phyloP scores from a whole-genome alignment of 129 eudicot species.

The Rutidosis leptorrhynchoides region DNA sequence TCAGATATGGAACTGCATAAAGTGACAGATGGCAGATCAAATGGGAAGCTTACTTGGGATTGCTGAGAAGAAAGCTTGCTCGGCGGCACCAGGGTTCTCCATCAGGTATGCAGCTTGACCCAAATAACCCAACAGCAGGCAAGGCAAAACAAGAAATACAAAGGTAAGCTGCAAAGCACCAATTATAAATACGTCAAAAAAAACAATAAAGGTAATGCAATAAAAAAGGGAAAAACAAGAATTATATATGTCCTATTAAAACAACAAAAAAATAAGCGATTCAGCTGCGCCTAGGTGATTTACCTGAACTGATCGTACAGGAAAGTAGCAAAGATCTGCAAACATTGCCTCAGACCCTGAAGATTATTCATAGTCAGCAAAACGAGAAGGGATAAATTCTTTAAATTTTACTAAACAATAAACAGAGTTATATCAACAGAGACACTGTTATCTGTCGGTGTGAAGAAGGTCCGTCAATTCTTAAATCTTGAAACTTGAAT shows the following conservation, averaged over 20 bases:
- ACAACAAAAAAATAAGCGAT: slow-evolving; percentile 6
- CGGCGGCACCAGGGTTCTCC: slow-evolving; percentile 61
- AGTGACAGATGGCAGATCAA: not conserved
- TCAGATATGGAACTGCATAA: too few species aligned
- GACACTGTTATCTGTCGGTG: too few species aligned
- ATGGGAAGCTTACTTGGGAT: slow-evolving; percentile 60
- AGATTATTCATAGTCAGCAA: slow-evolving; percentile 31
- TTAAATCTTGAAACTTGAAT: too few species aligned
- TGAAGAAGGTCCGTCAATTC: too few species aligned
- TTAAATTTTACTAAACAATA: slow-evolving; percentile 4
- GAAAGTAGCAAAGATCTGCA: slow-evolving; percentile 96
- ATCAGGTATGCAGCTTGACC: slow-evolving; percentile 98
- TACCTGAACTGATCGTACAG: slow-evolving; percentile 94
- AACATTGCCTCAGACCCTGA: slow-evolving; percentile 99
- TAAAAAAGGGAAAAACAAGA: slow-evolving; percentile 11
- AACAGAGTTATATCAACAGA: too few species aligned
- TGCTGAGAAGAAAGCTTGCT: slow-evolving; percentile 84
- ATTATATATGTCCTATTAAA: too few species aligned
- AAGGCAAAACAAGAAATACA: slow-evolving; percentile 83
- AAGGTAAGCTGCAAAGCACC: slow-evolving; percentile 82
- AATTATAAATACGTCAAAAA: slow-evolving; percentile 17
- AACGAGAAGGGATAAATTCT: too few species aligned
- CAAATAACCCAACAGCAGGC: slow-evolving; percentile 91
- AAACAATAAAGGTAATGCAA: slow-evolving; percentile 28
- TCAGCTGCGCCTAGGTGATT: slow-evolving; percentile 13